phyloP scores from a whole-genome alignment of 2,329 filamentous ascomycete species.

The Cytospora schulzeri region DNA sequence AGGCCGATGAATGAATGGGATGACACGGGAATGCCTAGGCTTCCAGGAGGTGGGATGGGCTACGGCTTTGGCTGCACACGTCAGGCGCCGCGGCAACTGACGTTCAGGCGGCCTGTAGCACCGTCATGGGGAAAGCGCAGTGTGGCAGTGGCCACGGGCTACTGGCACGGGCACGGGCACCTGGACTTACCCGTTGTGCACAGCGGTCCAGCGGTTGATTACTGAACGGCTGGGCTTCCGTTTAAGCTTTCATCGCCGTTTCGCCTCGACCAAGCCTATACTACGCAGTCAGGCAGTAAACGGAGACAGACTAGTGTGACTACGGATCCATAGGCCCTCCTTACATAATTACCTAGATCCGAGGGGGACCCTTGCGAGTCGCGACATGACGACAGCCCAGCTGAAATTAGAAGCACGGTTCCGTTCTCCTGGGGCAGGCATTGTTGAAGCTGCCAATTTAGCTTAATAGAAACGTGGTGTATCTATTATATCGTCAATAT shows the following conservation, averaged over 20 bases:
- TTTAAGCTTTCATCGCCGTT: background rate
- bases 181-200: background rate
- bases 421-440: slow-evolving; percentile 11
- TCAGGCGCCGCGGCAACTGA: slow-evolving; percentile 13
- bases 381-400: slow-evolving; percentile 24
- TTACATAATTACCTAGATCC: background rate
- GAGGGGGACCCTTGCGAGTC: slow-evolving; percentile 11
- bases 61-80: slow-evolving; percentile 22
- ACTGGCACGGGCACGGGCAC: background rate
- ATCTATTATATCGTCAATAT: slow-evolving; percentile 9
- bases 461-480: slow-evolving; percentile 22
- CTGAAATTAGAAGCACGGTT: slow-evolving; percentile 27
- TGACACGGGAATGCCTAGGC: slow-evolving; percentile 10
- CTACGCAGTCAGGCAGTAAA: too few species aligned
- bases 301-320: too few species aligned
- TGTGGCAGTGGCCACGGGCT: background rate
- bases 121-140: background rate
- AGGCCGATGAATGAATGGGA: slow-evolving; percentile 21
- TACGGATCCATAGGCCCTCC: too few species aligned
- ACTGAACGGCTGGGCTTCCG: background rate
- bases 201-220: background rate
- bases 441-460: slow-evolving; percentile 17
- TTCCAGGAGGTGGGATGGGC: slow-evolving; percentile 3
- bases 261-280: background rate
- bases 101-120: slow-evolving; percentile 11